Evolutionary conservation across 1,139 yeast species (phyloP).

Genomic region (Debaryomycetaceae sp.): DNA sequence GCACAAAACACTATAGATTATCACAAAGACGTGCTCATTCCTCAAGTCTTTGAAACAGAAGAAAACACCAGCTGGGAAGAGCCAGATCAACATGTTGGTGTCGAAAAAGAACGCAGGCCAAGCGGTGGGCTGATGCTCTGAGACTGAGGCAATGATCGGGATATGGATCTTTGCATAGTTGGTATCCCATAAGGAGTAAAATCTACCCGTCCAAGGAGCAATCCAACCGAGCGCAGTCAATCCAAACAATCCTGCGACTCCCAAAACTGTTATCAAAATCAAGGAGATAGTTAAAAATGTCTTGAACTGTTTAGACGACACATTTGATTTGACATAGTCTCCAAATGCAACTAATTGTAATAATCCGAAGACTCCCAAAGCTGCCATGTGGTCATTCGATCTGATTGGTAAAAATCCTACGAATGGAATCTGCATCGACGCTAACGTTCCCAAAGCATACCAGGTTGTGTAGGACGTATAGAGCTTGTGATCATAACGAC

Average conservation of each 20-base stretch:
- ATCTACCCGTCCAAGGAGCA: constrained; percentile 99
- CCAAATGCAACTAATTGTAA: constrained; percentile 89
- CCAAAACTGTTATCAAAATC: constrained; percentile 52
- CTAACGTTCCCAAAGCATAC: constrained; percentile 94
- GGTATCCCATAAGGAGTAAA: constrained; percentile 98
- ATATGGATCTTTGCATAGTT: constrained; percentile 96
- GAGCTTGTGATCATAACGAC: constrained; percentile 78
- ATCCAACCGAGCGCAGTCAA: constrained; percentile 89
- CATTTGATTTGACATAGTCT: constrained; percentile 70
- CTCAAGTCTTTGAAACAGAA: constrained; percentile 83
- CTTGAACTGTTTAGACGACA: constrained; percentile 73
- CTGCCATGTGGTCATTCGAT: constrained; percentile 98
- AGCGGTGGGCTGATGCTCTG: constrained; percentile 99
- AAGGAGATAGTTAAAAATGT: constrained; percentile 65
- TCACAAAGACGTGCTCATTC: constrained; percentile 90
- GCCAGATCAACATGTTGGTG: constrained; percentile 88
- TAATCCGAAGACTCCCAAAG: constrained; percentile 94
- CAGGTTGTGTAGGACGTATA: constrained; percentile 94
- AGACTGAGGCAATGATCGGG: constrained; percentile 97
- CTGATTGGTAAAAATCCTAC: constrained; percentile 96
- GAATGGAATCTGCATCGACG: constrained; percentile 98
- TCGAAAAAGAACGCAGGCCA: constrained; percentile 99
- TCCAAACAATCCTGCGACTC: constrained; percentile 67
- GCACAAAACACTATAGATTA: constrained; percentile 86
- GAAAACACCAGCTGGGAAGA: constrained; percentile 97